A percentile compares a stretch with the other conserved stretches of the same genome.
Conservation (phyloP, 306 rosid genomes). For the Boehmeria nivea region DNA sequence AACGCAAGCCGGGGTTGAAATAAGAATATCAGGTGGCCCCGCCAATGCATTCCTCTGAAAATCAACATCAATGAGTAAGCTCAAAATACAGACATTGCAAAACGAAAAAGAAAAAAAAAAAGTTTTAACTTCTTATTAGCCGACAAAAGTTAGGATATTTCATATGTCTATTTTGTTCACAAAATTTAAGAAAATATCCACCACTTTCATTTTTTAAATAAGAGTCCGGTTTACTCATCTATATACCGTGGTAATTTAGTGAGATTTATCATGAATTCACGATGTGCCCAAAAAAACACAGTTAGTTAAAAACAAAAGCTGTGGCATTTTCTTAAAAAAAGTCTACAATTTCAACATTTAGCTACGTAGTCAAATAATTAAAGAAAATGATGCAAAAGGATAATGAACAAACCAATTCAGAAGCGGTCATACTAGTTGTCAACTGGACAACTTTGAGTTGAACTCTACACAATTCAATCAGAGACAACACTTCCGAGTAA, state of each 20-base stretch:
- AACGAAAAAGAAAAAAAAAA: no score
- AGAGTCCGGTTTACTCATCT: no score
- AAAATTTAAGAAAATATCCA: no score
- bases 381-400: not conserved
- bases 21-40: conserved; percentile 76
- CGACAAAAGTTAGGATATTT: no score
- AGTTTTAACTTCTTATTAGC: no score
- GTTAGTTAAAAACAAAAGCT: no score
- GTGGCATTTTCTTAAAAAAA: no score
- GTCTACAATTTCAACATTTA: no score
- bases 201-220: no score
- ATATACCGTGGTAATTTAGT: not conserved
- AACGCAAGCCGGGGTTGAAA: conserved; percentile 84
- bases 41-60: conserved; percentile 68
- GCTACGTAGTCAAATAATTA: conserved; percentile 1
- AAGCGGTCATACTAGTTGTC: conserved; percentile 60
- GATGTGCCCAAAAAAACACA: no score
- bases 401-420: conserved; percentile 65
- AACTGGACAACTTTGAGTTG: conserved; percentile 76
- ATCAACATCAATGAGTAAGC: conserved; percentile 10
- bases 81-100: not conserved
- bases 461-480: conserved; percentile 68
- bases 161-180: no score
- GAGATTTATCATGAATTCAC: not conserved
- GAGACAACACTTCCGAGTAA: conserved; percentile 51